These are phyloP conservation scores for Lasiodiplodia gonubiensis DNA, from an alignment of 2,329 filamentous ascomycete species.

Conservation along the genomic window DNA sequence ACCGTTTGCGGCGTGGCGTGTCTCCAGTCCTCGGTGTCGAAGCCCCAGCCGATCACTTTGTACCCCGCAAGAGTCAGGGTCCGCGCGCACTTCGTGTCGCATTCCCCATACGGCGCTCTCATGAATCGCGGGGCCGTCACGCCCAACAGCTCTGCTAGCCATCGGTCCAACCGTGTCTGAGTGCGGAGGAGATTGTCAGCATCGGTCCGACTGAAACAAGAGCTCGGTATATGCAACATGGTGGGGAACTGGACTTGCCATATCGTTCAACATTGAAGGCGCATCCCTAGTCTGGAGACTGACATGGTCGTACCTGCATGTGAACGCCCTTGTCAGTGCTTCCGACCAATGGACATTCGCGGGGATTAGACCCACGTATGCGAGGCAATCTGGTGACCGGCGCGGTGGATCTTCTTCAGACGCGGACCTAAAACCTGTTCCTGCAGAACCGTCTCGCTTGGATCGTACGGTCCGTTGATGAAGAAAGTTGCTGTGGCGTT, in stretches of 20 bases:
- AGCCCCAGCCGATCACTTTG: not conserved
- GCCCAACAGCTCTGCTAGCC: not conserved
- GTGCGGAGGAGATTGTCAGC: not conserved
- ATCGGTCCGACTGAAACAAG: not conserved
- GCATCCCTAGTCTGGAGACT: not conserved
- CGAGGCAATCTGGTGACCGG: conserved; percentile 7
- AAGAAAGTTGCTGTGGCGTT: conserved; percentile 13
- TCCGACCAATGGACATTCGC: not conserved
- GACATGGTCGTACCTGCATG: conserved; percentile 4
- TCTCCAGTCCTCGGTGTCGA: conserved; percentile 9
- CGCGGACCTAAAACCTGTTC: not conserved
- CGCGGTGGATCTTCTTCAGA: not conserved
- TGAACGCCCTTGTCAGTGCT: not conserved
- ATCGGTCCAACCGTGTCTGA: not conserved
- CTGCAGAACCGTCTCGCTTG: not conserved
- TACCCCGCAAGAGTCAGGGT: not conserved
- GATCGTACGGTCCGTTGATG: conserved; percentile 7
- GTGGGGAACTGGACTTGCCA: not conserved
- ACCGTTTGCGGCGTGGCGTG: not conserved
- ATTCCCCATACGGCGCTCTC: not conserved
- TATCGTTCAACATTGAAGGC: not conserved
- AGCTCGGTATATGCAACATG: no score
- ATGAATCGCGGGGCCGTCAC: not conserved
- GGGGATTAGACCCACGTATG: conserved; percentile 3
- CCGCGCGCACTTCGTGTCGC: not conserved